Conservation (phyloP, 208 protist species). For the Leishmania gerbilli region DNA sequence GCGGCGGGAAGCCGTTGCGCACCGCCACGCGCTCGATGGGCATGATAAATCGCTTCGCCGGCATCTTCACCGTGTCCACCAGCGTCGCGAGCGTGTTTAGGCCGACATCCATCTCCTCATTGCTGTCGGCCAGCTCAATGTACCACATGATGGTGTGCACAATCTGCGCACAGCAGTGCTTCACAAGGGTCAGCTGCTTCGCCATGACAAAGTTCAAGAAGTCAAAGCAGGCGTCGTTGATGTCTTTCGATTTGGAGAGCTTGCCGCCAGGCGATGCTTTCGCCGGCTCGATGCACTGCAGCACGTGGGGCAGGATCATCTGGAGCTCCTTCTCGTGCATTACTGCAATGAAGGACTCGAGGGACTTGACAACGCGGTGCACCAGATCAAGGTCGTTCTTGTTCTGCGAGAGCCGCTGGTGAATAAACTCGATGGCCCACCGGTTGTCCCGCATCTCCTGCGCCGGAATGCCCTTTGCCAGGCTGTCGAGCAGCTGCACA, state of each 20-base stretch:
- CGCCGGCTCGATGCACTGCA: constrained; percentile 88
- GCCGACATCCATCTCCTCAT: constrained; percentile 81
- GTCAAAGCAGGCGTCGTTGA: constrained; percentile 87
- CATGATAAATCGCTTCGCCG: constrained; percentile 76
- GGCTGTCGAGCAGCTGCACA: constrained; percentile 83
- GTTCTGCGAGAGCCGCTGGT: constrained; percentile 88
- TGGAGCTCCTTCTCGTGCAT: constrained; percentile 90
- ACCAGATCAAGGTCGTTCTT: constrained; percentile 83
- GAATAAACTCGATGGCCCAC: constrained; percentile 91
- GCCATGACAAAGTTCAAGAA: constrained; percentile 87
- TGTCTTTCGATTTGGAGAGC: constrained; percentile 66
- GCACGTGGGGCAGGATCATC: constrained; percentile 84
- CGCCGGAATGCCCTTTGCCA: constrained; percentile 71
- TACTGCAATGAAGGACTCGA: constrained; percentile 85
- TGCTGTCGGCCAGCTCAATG: constrained; percentile 77
- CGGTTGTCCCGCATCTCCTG: constrained; percentile 89
- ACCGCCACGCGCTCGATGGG: constrained; percentile 71
- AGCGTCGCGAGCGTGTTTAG: constrained; percentile 76
- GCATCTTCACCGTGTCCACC: constrained; percentile 70
- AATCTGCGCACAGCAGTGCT: constrained; percentile 86
- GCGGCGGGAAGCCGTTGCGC: constrained; percentile 63
- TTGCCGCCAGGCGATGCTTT: constrained; percentile 36
- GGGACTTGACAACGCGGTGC: constrained; percentile 78
- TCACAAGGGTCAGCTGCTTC: constrained; percentile 74
- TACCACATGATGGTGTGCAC: constrained; percentile 90